Base-by-base conservation (phyloP, 768 basidiomycete species). In the Lactarius psammicola region DNA sequence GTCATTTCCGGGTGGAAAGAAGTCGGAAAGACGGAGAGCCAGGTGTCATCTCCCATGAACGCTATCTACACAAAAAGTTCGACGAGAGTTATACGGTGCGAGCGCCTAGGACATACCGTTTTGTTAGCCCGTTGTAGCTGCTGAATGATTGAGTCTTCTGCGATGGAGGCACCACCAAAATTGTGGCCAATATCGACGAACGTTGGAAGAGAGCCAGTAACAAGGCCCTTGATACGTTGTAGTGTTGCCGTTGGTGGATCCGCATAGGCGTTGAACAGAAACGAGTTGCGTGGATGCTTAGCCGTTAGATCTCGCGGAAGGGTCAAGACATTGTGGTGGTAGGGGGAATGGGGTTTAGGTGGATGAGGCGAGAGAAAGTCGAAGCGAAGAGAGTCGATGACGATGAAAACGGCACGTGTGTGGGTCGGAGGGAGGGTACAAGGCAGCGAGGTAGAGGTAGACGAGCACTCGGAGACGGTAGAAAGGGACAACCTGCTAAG, bases 21-120 rank as follows among this genome's bases (percentile, higher is more conserved):
- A 60, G 83, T 78, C 0, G 95, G 93, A 73, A 95, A 99, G 15
- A 95, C 84, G 1, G 87, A 84, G 76, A 90, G 85, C 97, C 97
- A 99, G 0, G 97, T 99, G 75, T 98, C 94, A 72, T 98, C 96
- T 0, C 97, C 96, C 87, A 93, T 93, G 74, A 98, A 90, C 1
- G 90, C 92, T 59, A 92, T 77, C 84, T 90, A 79, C 65, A 56
- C 55, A 73, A 61, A 65, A 62, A 54, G 62, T 58, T 56, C 46
- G 33, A 60, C 34, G 20, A 46, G 58, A 55, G 53, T 31, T 62
- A 33, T 33, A 31, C 34, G 59, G 63, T 7, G 53, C 68, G 58
- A 67, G 60, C n/a, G 30, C 30, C 7, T 20, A 26, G 64, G 49
- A 66, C 78, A 72, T 70, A 90, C 91, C 73, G 81, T 87, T 75